Evolutionary conservation across 257 asterid species (phyloP), one percentile per base, ranked within the genome.

Genomic region (Linaria vulgaris): DNA sequence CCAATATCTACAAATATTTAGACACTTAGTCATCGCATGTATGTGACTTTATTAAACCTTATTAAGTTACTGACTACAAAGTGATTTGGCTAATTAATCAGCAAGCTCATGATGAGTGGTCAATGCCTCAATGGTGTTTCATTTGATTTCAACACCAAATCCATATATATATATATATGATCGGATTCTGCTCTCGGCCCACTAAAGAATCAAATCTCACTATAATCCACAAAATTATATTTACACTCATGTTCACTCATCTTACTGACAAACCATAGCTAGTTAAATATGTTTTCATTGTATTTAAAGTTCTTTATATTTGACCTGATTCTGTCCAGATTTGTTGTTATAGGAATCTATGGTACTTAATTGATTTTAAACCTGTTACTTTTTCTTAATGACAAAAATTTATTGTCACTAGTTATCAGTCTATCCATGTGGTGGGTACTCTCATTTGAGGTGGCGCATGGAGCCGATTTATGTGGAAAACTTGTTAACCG

Each of bases 181-280:
- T 75, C 58, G 58, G 77, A 73, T 68, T 76, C 52, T 69, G 76
- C 52, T 34, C 64, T 51, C 47, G 60, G 59, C 48, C 41, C 64
- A 20, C 9, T 12, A 54, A 66, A 66, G 79, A 81, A 84, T 81
- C 83, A 76, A 67, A 74, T 76, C 80, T 69, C 58, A 57, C 43
- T 16, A 34, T 59, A 59, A 59, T 41, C 34, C 30, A 9, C 4
- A 41, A 16, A 41, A 16, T 6, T 21, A 17, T 37, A 34, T 16
- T 2, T 27, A 27, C 34, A 48, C 41, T 41, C 31, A 48, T 68
- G 13, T 57, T 15, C 21, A 50, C 68, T 44, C 30, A 21, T 20
- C n/a, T 7, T 11, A 50, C 41, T 20, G 15, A 21, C 10, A 19
- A 50, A 12, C 7, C 53, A 9, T 41, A 22, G 6, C 16, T 39